Evolutionary conservation across 805 yeast species (phyloP), one percentile per base, ranked within the genome.

Genomic region (Lachancea sp.): DNA sequence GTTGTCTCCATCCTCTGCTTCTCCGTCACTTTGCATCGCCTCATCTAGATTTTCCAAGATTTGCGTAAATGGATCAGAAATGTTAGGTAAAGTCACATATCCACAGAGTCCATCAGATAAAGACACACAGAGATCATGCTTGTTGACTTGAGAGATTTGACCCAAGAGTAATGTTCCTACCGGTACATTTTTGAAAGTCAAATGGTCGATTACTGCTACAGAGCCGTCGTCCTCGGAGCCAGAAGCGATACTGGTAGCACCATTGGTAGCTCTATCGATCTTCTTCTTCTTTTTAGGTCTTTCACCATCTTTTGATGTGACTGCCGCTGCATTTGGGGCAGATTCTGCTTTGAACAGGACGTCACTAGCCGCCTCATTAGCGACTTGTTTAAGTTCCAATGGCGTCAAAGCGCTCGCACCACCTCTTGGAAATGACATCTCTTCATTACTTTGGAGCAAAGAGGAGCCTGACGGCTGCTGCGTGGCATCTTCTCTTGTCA

Each of bases 311-410:
- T 43, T 41, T 4, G 49, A 41, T 13, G 30, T n/a, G n/a, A n/a
- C 30, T 12, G 46, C 38, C 18, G 45, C 41, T 24, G 53, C 56
- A 22, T 51, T 58, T 2, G 29, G 9, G 8, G 38, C 31, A 28
- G 59, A 90, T 13, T 29, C 39, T 2, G 33, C 18, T 21, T 29
- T 29, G 47, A 85, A 84, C 36, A 89, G 67, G 29, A 85, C 92
- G 65, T 92, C 98, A 47, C 75, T 77, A 17, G 89, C 80, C 36
- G 90, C 99, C 63, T 90, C 95, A 58, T 87, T 88, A 29, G 95
- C 81, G 38, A 90, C 90, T 58, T 87, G 92, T 60, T 87, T 88
- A 50, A 87, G 78, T 64, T 92, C 99, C 49, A 92, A 67, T 5
- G 97, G 88, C 3, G 95, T 77, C 55, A 92, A 72, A 19, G 78